Evolutionary conservation across 1,139 yeast genomes (phyloP), one percentile per base, ranked within the genome.

Genomic region (Starmera stellimalicola): DNA sequence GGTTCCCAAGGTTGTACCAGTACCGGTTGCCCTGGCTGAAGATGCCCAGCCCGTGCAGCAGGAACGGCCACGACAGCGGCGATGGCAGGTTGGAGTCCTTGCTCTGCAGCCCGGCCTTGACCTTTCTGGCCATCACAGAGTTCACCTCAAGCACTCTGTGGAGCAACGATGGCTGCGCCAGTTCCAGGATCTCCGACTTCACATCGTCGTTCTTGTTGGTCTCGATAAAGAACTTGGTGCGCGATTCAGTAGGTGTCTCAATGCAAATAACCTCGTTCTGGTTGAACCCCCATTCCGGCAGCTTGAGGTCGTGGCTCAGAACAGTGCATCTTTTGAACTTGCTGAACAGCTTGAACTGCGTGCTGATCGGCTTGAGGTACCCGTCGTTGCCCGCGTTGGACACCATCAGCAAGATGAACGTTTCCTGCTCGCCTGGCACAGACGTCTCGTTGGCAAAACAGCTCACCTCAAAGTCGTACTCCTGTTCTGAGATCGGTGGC

Each of bases 401-500:
- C 11, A 33, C 18, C 3, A n/a, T 10, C 11, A 14, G 12, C 11
- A 16, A 28, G 26, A 68, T 61, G 60, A 78, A 77, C 32, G 67
- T 68, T 48, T 74, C 75, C 42, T 68, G 68, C 6, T 60, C 51
- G 38, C 73, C 72, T 3, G 74, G 79, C 1, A 43, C 39, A 37
- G 64, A 61, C 1, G 65, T 62, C 5, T 62, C 27, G 40, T 71
- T 70, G 7, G 83, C 84, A 30, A 73, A 60, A 42, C 82, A 72
- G 22, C 81, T 68, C 0, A 83, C 88, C 54, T 82, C 91, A 41
- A 63, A 69, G 44, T 84, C 76, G 50, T 83, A 82, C 27, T 84
- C 94, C 48, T 79, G 83, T 44, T 82, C 93, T 3, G 87, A 71
- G 18, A 82, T 66, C 6, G 94, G 94, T 0, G 94, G 91, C 38